A percentile compares a stretch with the other conserved stretches of the same genome.
Conservation (phyloP, 306 rosid species). For the Cicer judaicum region DNA sequence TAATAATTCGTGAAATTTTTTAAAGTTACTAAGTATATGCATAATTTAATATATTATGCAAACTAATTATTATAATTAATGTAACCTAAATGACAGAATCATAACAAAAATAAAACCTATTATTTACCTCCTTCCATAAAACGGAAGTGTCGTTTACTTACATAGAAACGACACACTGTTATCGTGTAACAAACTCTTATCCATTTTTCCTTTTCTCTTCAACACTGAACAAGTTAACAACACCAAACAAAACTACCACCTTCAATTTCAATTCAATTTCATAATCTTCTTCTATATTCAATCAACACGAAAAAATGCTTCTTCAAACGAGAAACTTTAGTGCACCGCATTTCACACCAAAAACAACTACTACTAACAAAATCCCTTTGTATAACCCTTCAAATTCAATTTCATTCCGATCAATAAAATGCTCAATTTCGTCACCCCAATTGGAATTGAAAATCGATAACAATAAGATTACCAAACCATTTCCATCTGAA, state of each 20-base stretch:
- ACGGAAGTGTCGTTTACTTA: too few relatives aligned
- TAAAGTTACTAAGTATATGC: too few relatives aligned
- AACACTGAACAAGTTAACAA: background rate
- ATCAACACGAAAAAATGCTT: constrained; percentile 31
- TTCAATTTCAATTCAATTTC: constrained; percentile 10
- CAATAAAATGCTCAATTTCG: constrained; percentile 62
- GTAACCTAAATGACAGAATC: too few relatives aligned
- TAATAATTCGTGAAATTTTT: too few relatives aligned
- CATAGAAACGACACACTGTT: too few relatives aligned
- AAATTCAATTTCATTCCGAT: constrained; percentile 17
- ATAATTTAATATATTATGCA: too few relatives aligned
- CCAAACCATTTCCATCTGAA: constrained; percentile 82
- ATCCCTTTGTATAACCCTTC: background rate
- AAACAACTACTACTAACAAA: background rate
- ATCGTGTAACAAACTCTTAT: constrained; percentile 11
- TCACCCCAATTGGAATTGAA: constrained; percentile 55
- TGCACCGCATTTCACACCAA: constrained; percentile 46
- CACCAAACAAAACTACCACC: background rate
- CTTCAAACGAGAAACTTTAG: constrained; percentile 42
- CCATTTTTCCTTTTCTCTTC: constrained; percentile 15
- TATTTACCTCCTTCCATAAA: too few relatives aligned
- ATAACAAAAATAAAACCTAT: too few relatives aligned
- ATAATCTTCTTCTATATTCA: background rate
- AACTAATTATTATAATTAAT: too few relatives aligned
- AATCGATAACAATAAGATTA: constrained; percentile 37